Base-by-base conservation (phyloP, 495 filamentous ascomycete species). In the Durotheca rogersii region DNA sequence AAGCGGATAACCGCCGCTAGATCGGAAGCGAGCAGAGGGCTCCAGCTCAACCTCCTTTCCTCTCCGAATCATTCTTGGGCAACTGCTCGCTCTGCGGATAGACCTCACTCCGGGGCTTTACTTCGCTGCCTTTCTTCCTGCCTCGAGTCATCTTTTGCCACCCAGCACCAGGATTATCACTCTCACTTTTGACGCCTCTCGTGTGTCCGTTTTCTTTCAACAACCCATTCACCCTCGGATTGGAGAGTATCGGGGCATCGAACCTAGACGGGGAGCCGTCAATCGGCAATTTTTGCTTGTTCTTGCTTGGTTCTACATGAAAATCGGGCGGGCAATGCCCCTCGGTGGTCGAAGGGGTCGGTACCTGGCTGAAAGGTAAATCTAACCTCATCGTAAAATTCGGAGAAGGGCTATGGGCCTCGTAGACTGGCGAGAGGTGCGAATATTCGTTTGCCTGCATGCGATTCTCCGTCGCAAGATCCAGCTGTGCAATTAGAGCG, bases 401-500 rank as follows among this genome's bases (percentile, higher is more conserved):
- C 3, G 77, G 76, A 1, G 78, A 78, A 2, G 77, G 76, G 1
- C 77, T 75, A 15, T 73, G 69, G 14, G 72, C 62, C 59, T 81
- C 78, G 38, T 78, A 79, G 0, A 81, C 78, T 1, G 78, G 78
- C 11, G 78, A 81, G 3, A 81, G 68, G 40, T 79, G 72, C 18
- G 68, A 65, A 25, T 68, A 47, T n/a, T 75, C 72, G 7, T 58
- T 66, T 17, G 53, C 43, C 17, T 65, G 55, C 19, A 50, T 27
- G 21, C 56, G 65, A 14, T 69, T 67, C 6, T 63, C 60, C 1
- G 68, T 72, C 5, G 73, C 73, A 9, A 76, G 64, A 33, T 78
- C 74, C 10, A 78, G 56, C 11, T 74, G 71, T 12, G 73, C 72
- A 47, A 77, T 70, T 10, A 64, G 47, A 20, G 62, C 61, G 21